These are phyloP conservation scores for Dendrostoma leiphaemia DNA, from an alignment of 2,329 filamentous ascomycete genomes.

Conservation along the genomic window DNA sequence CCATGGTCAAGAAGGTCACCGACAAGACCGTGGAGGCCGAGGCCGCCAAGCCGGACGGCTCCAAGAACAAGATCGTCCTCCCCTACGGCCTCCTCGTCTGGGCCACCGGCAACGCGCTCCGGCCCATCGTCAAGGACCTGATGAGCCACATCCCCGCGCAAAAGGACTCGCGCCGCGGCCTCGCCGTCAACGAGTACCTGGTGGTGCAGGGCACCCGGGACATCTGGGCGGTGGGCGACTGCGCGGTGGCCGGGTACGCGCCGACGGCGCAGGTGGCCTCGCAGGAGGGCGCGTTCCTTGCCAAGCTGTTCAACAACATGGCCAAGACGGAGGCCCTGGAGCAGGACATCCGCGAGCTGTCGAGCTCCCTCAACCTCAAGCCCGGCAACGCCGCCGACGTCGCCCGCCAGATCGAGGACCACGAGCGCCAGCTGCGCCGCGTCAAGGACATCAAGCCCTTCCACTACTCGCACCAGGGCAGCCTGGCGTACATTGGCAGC, in stretches of 20 bases:
- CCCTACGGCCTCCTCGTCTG: slow-evolving; percentile 96
- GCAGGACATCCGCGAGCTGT: slow-evolving; percentile 68
- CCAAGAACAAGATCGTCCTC: slow-evolving; percentile 76
- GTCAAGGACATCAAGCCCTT: slow-evolving; percentile 97
- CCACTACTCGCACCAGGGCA: slow-evolving; percentile 97
- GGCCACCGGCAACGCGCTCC: slow-evolving; percentile 95
- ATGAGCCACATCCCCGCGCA: slow-evolving; percentile 91
- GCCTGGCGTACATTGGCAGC: slow-evolving; percentile 94
- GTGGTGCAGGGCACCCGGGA: slow-evolving; percentile 96
- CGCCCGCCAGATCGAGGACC: slow-evolving; percentile 73
- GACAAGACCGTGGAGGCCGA: slow-evolving; percentile 92
- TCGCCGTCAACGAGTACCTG: slow-evolving; percentile 97
- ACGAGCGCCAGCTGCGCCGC: slow-evolving; percentile 82
- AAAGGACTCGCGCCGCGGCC: slow-evolving; percentile 89
- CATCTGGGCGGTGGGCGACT: slow-evolving; percentile 97
- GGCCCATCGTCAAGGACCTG: slow-evolving; percentile 84
- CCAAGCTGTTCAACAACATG: slow-evolving; percentile 97
- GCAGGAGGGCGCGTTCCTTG: slow-evolving; percentile 94
- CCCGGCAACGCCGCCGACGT: slow-evolving; percentile 66
- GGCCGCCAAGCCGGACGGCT: slow-evolving; percentile 75
- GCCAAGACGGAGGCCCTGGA: slow-evolving; percentile 88
- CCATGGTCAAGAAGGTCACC: slow-evolving; percentile 97
- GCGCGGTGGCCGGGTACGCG: slow-evolving; percentile 94
- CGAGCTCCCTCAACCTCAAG: slow-evolving; percentile 57
- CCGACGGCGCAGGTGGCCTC: slow-evolving; percentile 95